Evolutionary conservation across 495 filamentous ascomycete species (phyloP).

Genomic region (Hypoxylon lenormandii): DNA sequence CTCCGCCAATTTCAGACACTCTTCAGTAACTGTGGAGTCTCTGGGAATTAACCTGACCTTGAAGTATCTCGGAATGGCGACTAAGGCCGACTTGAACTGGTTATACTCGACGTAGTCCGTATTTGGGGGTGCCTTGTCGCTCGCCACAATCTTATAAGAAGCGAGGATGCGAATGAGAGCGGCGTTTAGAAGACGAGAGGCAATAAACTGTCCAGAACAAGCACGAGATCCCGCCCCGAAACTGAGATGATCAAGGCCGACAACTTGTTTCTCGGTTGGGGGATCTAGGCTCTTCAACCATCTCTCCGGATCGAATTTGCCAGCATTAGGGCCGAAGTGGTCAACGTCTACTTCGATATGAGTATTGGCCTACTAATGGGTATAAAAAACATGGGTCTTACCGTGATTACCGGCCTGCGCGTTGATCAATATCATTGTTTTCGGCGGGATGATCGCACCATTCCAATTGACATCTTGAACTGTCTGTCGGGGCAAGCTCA

Average conservation of each 20-base stretch:
- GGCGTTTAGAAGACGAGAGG: constrained; percentile 62
- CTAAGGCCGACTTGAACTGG: constrained; percentile 65
- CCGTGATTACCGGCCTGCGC: constrained; percentile 70
- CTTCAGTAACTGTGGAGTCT: constrained; percentile 45
- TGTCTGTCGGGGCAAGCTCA: constrained; percentile 67
- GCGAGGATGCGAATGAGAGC: constrained; percentile 63
- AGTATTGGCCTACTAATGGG: too few relatives aligned
- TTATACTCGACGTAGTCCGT: constrained; percentile 71
- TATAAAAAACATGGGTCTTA: constrained; percentile 45
- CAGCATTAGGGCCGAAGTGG: constrained; percentile 64
- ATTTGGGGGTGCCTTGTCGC: constrained; percentile 62
- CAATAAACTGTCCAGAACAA: constrained; percentile 66
- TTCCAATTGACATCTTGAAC: constrained; percentile 66
- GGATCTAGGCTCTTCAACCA: constrained; percentile 60
- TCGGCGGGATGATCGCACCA: constrained; percentile 65
- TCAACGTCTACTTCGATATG: too few relatives aligned
- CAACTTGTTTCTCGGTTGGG: constrained; percentile 51
- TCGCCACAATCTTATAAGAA: constrained; percentile 65
- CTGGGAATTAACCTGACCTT: constrained; percentile 64
- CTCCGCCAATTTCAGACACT: constrained; percentile 56
- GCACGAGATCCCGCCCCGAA: constrained; percentile 67
- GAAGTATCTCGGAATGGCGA: constrained; percentile 67
- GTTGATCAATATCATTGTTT: constrained; percentile 69
- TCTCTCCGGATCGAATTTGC: constrained; percentile 65
- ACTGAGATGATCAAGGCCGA: constrained; percentile 61